Conservation (phyloP, 2,329 filamentous ascomycete species). For the Sclerotinia spermophila region DNA sequence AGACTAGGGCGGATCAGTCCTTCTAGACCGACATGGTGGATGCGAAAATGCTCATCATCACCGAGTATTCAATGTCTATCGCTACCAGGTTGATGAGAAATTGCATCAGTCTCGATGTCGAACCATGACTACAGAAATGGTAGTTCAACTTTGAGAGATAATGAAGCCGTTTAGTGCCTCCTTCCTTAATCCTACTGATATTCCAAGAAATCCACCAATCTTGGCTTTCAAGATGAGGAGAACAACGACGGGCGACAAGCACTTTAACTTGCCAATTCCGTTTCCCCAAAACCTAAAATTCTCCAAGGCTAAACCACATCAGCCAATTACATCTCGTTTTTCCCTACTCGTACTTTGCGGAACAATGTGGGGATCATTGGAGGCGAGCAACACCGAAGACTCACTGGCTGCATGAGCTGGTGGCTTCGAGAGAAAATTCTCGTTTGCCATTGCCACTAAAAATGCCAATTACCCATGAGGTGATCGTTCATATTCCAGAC, state of each 20-base stretch:
- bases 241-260: background rate
- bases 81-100: background rate
- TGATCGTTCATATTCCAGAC: background rate
- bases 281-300: background rate
- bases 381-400: background rate
- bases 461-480: background rate
- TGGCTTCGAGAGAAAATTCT: slow-evolving; percentile 9
- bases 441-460: slow-evolving; percentile 8
- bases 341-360: background rate
- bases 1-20: background rate
- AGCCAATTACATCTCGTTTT: background rate
- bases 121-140: background rate
- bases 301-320: background rate
- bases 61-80: background rate
- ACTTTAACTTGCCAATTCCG: background rate
- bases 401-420: background rate
- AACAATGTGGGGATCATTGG: background rate
- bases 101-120: background rate
- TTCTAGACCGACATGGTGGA: slow-evolving; percentile 6
- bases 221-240: background rate
- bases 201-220: background rate
- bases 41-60: slow-evolving; percentile 2
- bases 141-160: background rate
- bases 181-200: background rate
- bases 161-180: background rate